Evolutionary conservation across 2,329 filamentous ascomycete genomes (phyloP).

Genomic region (Penicillium sp.): DNA sequence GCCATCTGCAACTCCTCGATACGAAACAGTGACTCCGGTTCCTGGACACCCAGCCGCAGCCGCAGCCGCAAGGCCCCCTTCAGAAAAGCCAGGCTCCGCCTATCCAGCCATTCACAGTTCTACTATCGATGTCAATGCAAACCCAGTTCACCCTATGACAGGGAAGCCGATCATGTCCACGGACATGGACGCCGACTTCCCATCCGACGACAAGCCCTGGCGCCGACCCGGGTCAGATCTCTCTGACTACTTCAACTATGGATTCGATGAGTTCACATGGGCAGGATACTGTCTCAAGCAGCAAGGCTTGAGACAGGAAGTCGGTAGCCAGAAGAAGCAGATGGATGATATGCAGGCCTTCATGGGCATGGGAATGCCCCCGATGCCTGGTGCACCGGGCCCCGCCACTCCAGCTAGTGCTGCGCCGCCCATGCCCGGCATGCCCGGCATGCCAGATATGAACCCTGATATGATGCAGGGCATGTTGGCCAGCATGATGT

Average conservation of each 20-base stretch:
- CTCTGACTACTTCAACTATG: constrained; percentile 98
- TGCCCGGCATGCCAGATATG: constrained; percentile 51
- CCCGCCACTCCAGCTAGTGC: constrained; percentile 30
- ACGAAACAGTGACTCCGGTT: constrained; percentile 33
- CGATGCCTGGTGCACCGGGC: constrained; percentile 40
- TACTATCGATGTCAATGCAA: constrained; percentile 78
- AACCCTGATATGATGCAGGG: constrained; percentile 58
- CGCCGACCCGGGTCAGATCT: constrained; percentile 89
- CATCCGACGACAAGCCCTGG: constrained; percentile 86
- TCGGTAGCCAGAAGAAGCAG: constrained; percentile 74
- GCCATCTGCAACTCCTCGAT: constrained; percentile 32
- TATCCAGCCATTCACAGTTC: constrained; percentile 70
- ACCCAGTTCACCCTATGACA: constrained; percentile 70
- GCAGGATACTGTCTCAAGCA: constrained; percentile 90
- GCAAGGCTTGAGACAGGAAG: constrained; percentile 71
- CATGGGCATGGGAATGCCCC: constrained; percentile 52
- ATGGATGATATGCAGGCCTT: constrained; percentile 61
- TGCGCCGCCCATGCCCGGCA: constrained; percentile 36
- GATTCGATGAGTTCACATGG: constrained; percentile 98
- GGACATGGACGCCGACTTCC: constrained; percentile 71
- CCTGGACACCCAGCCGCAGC: constrained; percentile 25
- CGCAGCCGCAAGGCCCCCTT: constrained; percentile 31
- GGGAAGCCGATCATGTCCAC: constrained; percentile 80
- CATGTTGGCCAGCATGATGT: constrained; percentile 56
- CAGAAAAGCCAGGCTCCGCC: constrained; percentile 56